Percentiles rank a stretch among this genome's conserved stretches.
phyloP scores from a whole-genome alignment of 1,284 basidiomycete genomes.

The Ustilago tritici region DNA sequence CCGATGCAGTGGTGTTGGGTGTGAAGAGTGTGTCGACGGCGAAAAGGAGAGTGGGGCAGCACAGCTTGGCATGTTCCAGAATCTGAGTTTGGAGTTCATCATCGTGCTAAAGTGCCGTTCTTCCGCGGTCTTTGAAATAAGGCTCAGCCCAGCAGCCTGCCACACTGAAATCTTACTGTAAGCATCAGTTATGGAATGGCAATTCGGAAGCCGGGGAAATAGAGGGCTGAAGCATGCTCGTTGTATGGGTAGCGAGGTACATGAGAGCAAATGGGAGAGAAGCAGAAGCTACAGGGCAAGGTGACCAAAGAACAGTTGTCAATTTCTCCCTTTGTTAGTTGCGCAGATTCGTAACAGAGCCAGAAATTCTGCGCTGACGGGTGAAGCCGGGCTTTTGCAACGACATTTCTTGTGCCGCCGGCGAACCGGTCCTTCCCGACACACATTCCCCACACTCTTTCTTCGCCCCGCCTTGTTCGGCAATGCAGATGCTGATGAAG shows the following conservation, averaged over 20 bases:
- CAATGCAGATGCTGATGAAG: not conserved
- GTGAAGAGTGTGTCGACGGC: constrained; percentile 70
- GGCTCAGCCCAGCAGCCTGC: not conserved
- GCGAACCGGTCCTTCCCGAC: constrained; percentile 3
- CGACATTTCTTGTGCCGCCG: not conserved
- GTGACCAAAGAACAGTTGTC: no score
- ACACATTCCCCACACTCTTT: not conserved
- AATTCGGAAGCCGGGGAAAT: not conserved
- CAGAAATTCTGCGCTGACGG: not conserved
- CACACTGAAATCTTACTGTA: not conserved
- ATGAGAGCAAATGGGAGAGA: constrained; percentile 5
- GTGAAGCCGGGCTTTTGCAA: not conserved
- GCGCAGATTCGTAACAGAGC: not conserved
- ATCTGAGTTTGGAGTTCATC: constrained; percentile 7
- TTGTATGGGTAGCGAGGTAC: constrained; percentile 1
- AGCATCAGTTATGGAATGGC: not conserved
- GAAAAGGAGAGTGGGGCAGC: constrained; percentile 56
- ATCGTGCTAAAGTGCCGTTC: not conserved
- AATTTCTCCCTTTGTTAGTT: not conserved
- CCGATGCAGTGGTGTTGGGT: constrained; percentile 50
- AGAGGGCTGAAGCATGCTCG: constrained; percentile 5
- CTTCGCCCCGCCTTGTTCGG: not conserved
- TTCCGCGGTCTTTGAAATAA: not conserved
- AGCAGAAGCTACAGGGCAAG: not conserved
- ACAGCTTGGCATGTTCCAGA: constrained; percentile 15